Conservation (phyloP, 257 asterid genomes). For the Fraxinus cuspidata region DNA sequence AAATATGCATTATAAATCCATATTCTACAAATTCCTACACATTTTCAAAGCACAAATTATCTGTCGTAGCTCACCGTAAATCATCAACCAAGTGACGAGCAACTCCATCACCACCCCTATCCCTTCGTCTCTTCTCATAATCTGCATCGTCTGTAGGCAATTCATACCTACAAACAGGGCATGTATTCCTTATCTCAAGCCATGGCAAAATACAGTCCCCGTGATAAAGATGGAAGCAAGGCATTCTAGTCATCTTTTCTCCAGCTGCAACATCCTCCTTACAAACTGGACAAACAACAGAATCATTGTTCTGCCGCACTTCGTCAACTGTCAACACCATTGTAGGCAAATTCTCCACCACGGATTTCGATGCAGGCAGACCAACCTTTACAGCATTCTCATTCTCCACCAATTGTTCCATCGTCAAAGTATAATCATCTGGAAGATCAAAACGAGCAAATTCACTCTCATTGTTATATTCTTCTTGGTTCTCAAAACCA, state of each 20-base stretch:
- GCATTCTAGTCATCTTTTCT: slow-evolving; percentile 65
- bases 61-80: slow-evolving; percentile 49
- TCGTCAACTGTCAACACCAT: slow-evolving; percentile 54
- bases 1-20: slow-evolving; percentile 22
- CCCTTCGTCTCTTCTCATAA: slow-evolving; percentile 62
- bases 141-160: slow-evolving; percentile 88
- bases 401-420: slow-evolving; percentile 61
- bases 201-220: slow-evolving; percentile 79
- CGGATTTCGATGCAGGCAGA: slow-evolving; percentile 83
- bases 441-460: slow-evolving; percentile 33
- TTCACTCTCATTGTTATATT: slow-evolving; percentile 26
- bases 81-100: slow-evolving; percentile 34
- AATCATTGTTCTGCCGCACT: slow-evolving; percentile 31
- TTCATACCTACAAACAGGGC: slow-evolving; percentile 91
- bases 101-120: slow-evolving; percentile 35
- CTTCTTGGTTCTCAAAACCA: slow-evolving; percentile 45
- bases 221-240: slow-evolving; percentile 79
- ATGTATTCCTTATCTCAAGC: slow-evolving; percentile 72
- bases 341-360: slow-evolving; percentile 60
- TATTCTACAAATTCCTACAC: slow-evolving; percentile 21
- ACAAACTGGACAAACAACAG: slow-evolving; percentile 77
- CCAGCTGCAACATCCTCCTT: slow-evolving; percentile 68
- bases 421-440: slow-evolving; percentile 51
- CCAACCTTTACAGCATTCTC: slow-evolving; percentile 65
- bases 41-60: slow-evolving; percentile 56